Percentiles rank a stretch among this genome's conserved stretches.
Evolutionary conservation across 306 rosid species (phyloP).

Genomic region (Lotus japonicus): DNA sequence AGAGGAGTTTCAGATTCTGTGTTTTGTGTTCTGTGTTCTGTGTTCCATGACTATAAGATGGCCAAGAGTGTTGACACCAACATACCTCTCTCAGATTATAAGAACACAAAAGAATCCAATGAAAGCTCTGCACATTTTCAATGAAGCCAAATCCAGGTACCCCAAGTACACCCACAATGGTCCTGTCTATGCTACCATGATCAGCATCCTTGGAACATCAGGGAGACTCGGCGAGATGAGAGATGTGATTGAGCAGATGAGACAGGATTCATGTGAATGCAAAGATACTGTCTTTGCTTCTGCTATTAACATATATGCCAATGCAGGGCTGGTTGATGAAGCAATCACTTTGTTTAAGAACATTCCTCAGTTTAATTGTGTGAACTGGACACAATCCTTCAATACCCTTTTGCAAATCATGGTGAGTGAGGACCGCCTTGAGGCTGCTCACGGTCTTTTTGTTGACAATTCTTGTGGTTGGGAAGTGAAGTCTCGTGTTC

Average conservation of each 20-base stretch:
- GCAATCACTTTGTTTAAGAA: conserved; percentile 31
- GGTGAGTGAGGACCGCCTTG: conserved; percentile 34
- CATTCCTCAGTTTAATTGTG: conserved; percentile 45
- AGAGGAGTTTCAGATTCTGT: background rate
- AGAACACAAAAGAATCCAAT: conserved; percentile 39
- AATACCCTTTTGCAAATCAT: conserved; percentile 42
- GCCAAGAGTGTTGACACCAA: conserved; percentile 50
- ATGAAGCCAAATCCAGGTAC: conserved; percentile 33
- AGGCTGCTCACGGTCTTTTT: conserved; percentile 35
- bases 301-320: conserved; percentile 36
- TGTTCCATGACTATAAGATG: conserved; percentile 40
- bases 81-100: conserved; percentile 38
- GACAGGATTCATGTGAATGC: conserved; percentile 46
- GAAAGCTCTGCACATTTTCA: conserved; percentile 44
- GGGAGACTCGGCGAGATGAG: conserved; percentile 37
- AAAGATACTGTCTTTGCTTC: conserved; percentile 44
- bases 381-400: conserved; percentile 46
- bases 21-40: background rate
- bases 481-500: conserved; percentile 37
- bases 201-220: conserved; percentile 38
- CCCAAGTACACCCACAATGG: conserved; percentile 45
- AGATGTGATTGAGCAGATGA: conserved; percentile 40
- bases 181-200: conserved; percentile 49
- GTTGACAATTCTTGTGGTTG: conserved; percentile 40
- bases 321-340: conserved; percentile 32